Evolutionary conservation across 805 yeast species (phyloP), one percentile per base, ranked within the genome.

Genomic region (Lipomyces sp.): DNA sequence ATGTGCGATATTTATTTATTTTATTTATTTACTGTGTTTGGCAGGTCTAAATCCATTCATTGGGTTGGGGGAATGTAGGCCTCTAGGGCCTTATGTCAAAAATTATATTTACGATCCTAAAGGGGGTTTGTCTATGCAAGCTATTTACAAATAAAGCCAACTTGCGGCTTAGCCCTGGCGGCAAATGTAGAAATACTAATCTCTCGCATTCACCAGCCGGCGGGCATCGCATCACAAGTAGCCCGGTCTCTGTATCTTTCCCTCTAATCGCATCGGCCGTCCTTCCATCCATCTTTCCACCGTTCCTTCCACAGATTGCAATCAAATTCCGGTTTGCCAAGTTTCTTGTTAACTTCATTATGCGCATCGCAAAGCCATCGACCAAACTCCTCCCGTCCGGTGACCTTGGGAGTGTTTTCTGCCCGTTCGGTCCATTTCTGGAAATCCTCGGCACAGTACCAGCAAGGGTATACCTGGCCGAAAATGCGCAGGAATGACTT

Each of bases 251-350:
- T 24, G 24, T 24, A 1, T 24, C 29, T 42, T 7, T 11, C 10
- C 24, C 24, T 50, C 65, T 69, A 81, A 65, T 83, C 85, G 70
- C 86, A 83, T 32, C 82, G 76, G 1, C 85, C 85, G 71, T 84
- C 86, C 48, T 89, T 89, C 97, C 97, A 92, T 0, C 98, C 98
- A 73, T 91, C 96, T 71, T 84, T 87, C 99, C 99, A 94, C 75
- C 99, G 86, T 73, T 90, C 86, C 75, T 88, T 88, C 99, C 99
- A 95, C 70, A 90, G 82, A 65, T 87, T 81, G 74, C 98, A 94
- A 75, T 94, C 92, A 75, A 95, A 95, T 64, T 80, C 81, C 5
- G 90, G 91, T 78, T 95, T 95, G 0, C 97, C 96, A 34, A 94
- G 76, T 76, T 92, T 93, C 24, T 76, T 81, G 77, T 95, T 95